A percentile compares a stretch with the other conserved stretches of the same genome.
These are phyloP conservation scores for Mycogone perniciosa DNA, from an alignment of 2,329 filamentous ascomycete species.

Conservation along the genomic window DNA sequence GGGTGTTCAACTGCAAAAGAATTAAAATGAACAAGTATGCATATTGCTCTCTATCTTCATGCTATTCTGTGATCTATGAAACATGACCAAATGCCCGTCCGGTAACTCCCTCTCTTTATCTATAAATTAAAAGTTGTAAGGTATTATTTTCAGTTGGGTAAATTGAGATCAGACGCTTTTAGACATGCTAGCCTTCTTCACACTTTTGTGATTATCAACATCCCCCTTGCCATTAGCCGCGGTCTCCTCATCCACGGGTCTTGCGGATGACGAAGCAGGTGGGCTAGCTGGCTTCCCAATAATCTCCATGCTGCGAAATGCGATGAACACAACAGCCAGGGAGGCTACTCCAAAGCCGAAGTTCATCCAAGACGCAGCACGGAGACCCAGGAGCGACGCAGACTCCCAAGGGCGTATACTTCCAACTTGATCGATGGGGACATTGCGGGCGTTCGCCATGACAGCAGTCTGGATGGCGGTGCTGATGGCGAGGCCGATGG, in stretches of 20 bases:
- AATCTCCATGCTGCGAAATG: conserved; percentile 47
- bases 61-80: no score
- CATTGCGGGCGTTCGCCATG: conserved; percentile 42
- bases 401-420: conserved; percentile 37
- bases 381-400: conserved; percentile 41
- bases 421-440: conserved; percentile 39
- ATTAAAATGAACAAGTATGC: no score
- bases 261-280: neutral
- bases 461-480: conserved; percentile 60
- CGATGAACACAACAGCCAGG: conserved; percentile 37
- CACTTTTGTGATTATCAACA: neutral
- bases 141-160: no score
- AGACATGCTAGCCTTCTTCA: neutral
- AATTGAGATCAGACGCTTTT: neutral
- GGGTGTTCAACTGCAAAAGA: no score
- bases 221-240: conserved; percentile 7
- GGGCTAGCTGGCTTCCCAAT: conserved; percentile 36
- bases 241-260: conserved; percentile 12
- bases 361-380: conserved; percentile 47
- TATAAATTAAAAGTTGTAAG: no score
- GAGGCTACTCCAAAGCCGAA: conserved; percentile 41
- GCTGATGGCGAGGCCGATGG: conserved; percentile 58
- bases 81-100: no score
- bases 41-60: no score
- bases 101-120: no score